Evolutionary conservation across 2,329 filamentous ascomycete genomes (phyloP), one percentile per base, ranked within the genome.

Genomic region (Elsinoe necatrix): DNA sequence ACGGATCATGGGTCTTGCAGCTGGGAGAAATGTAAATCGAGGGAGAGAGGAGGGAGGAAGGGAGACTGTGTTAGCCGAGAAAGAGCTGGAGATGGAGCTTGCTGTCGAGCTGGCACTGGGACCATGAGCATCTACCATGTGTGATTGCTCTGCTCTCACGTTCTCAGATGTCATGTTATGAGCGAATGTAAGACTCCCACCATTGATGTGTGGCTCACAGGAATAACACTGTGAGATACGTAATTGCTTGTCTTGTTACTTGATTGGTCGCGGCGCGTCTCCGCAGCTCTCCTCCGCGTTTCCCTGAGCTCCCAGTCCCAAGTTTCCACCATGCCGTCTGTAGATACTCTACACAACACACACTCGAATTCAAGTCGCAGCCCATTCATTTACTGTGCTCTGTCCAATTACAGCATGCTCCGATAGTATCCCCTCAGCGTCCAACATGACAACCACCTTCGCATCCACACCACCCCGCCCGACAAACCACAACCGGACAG

Each of bases 401-500:
- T 12, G 14, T 23, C 18, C 20, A n/a, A 9, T 25, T 4, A 8
- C 9, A 45, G 18, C 41, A 45, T 45, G 41, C 11, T 12, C 9
- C 41, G 41, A n/a, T 45, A 27, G 23, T 9, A 45, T 2, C 9
- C 12, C 20, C 20, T 20, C 14, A 21, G 11, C 5, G 1, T 14
- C 18, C 12, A 45, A 18, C 41, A 45, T 23, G 9, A 25, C 23
- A n/a, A 23, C 41, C 20, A 45, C 41, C 9, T 45, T 45, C 20
- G 20, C 20, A 12, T 20, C 41, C 41, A 45, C 41, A 12, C 12
- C 18, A 12, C 23, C n/a, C n/a, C n/a, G 52, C 23, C 18, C 31
- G n/a, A 42, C 25, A 12, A 55, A 35, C 42, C 39, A 56, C 11
- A 35, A 35, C 42, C 39, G 41, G 20, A 56, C n/a, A 34, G 23